Evolutionary conservation across 1,139 yeast genomes (phyloP).

Genomic region (Spencermartinsiella ligniputridi): DNA sequence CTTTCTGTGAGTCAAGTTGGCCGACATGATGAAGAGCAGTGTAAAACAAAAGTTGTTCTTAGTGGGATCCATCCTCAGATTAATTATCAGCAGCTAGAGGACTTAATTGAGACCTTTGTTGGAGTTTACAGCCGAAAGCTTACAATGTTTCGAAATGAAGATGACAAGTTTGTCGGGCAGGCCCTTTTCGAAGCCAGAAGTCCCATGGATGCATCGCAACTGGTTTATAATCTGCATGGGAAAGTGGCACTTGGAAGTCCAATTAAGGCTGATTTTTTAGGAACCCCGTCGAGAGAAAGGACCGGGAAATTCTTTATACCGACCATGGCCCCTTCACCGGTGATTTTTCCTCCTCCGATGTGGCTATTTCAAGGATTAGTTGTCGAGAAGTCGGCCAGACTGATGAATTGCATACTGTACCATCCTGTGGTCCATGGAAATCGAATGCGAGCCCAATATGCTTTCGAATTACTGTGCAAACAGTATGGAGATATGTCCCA

Average conservation of each 20-base stretch:
- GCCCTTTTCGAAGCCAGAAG: not conserved
- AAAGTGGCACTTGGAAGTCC: not conserved
- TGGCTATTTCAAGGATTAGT: not conserved
- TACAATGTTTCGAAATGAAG: not conserved
- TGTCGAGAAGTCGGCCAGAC: not conserved
- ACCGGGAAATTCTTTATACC: not conserved
- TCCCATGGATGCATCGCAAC: not conserved
- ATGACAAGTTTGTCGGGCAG: not conserved
- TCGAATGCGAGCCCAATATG: not conserved
- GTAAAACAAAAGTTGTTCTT: not conserved
- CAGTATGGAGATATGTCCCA: not conserved
- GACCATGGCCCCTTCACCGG: not conserved
- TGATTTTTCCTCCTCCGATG: not conserved
- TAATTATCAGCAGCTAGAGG: not conserved
- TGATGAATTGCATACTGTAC: not conserved
- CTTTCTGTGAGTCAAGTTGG: not conserved
- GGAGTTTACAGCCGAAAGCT: not conserved
- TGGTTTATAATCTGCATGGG: not conserved
- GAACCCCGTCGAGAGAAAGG: not conserved
- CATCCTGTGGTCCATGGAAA: conserved; percentile 1
- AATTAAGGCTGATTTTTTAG: not conserved
- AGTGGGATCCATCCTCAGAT: not conserved
- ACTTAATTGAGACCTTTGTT: not conserved
- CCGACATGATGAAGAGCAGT: not conserved
- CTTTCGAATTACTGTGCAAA: not conserved